These are phyloP conservation scores for Aspergillus pseudoterreus DNA, from an alignment of 2,329 filamentous ascomycete genomes.

Conservation along the genomic window DNA sequence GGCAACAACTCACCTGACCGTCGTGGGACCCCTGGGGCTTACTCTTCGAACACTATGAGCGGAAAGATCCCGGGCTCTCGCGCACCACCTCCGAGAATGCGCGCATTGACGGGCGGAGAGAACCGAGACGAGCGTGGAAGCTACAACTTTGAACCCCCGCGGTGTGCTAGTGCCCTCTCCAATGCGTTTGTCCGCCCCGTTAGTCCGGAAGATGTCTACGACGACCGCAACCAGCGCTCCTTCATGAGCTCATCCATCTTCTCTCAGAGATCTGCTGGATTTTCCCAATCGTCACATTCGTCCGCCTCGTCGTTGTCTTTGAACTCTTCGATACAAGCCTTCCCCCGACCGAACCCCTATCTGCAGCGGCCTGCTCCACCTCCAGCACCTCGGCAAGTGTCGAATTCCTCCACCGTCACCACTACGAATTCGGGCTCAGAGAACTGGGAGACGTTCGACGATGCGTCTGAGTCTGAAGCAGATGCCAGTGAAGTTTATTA, in stretches of 20 bases:
- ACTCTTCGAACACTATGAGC: conserved; percentile 41
- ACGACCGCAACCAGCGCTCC: conserved; percentile 56
- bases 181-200: conserved; percentile 54
- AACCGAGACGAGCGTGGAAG: conserved; percentile 40
- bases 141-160: conserved; percentile 39
- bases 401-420: conserved; percentile 62
- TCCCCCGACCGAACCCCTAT: conserved; percentile 34
- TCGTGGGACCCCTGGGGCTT: conserved; percentile 42
- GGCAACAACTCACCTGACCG: conserved; percentile 78
- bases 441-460: conserved; percentile 97
- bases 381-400: conserved; percentile 61
- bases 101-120: conserved; percentile 63
- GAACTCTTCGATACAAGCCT: conserved; percentile 28
- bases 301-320: conserved; percentile 37
- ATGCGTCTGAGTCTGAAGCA: conserved; percentile 69
- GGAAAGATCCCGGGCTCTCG: conserved; percentile 49
- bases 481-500: conserved; percentile 78
- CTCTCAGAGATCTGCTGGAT: conserved; percentile 34
- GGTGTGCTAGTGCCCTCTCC: conserved; percentile 51
- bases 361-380: conserved; percentile 34
- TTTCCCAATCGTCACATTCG: conserved; percentile 41
- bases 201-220: conserved; percentile 79
- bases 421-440: conserved; percentile 78
- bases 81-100: conserved; percentile 86
- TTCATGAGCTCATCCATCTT: conserved; percentile 44